These are phyloP conservation scores for Ceratocystis eucalypticola DNA, from an alignment of 2,329 filamentous ascomycete genomes.

Conservation along the genomic window DNA sequence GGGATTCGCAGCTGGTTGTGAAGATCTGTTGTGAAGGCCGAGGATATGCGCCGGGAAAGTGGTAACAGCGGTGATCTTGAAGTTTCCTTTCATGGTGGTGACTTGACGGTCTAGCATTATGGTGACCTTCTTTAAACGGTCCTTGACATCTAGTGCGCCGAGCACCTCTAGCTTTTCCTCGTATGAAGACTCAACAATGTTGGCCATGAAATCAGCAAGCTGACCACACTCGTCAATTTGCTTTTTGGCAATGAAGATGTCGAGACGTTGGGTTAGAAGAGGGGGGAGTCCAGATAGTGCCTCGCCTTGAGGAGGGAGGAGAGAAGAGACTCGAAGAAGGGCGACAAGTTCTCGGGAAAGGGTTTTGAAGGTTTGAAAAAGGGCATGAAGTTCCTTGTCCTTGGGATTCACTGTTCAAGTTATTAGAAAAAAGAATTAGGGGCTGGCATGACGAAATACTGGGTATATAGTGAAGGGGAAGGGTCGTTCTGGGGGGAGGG, in stretches of 20 bases:
- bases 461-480: slow-evolving; percentile 6
- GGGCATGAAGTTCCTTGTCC: slow-evolving; percentile 51
- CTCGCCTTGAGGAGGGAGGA: slow-evolving; percentile 61
- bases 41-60: slow-evolving; percentile 50
- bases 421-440: slow-evolving; percentile 8
- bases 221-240: slow-evolving; percentile 68
- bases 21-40: slow-evolving; percentile 11
- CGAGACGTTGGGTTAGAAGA: slow-evolving; percentile 70
- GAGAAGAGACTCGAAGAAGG: slow-evolving; percentile 67
- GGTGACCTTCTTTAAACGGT: slow-evolving; percentile 67
- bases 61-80: slow-evolving; percentile 69
- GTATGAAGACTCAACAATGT: slow-evolving; percentile 72
- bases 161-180: slow-evolving; percentile 86
- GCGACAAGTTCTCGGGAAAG: slow-evolving; percentile 76
- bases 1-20: slow-evolving; percentile 26
- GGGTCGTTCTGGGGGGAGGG: no score
- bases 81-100: slow-evolving; percentile 68
- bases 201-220: slow-evolving; percentile 93
- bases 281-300: slow-evolving; percentile 58
- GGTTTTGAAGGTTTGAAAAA: slow-evolving; percentile 70
- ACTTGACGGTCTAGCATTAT: slow-evolving; percentile 75
- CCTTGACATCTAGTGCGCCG: slow-evolving; percentile 63
- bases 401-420: slow-evolving; percentile 20
- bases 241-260: slow-evolving; percentile 75
- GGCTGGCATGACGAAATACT: slow-evolving; percentile 9